These are phyloP conservation scores for Piloderma croceum DNA, from an alignment of 768 basidiomycete genomes.

Conservation along the genomic window DNA sequence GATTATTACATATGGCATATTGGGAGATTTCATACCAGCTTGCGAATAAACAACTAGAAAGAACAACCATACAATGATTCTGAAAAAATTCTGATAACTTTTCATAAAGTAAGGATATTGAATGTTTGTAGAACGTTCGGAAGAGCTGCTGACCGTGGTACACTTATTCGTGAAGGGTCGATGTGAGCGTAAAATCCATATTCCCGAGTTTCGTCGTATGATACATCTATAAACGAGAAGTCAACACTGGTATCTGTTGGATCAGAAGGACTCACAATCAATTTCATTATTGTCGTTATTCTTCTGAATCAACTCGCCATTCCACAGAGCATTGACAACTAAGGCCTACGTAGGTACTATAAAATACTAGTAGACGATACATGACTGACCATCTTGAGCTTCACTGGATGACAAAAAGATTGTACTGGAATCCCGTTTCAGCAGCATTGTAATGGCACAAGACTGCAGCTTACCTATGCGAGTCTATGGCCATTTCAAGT, in stretches of 20 bases:
- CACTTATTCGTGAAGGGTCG: slow-evolving; percentile 70
- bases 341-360: background rate
- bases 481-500: slow-evolving; percentile 88
- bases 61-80: slow-evolving; percentile 70
- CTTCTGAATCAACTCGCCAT: slow-evolving; percentile 73
- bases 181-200: slow-evolving; percentile 64
- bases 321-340: slow-evolving; percentile 84
- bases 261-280: slow-evolving; percentile 48
- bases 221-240: slow-evolving; percentile 46
- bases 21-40: slow-evolving; percentile 48
- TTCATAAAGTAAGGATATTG: background rate
- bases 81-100: slow-evolving; percentile 83
- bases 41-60: slow-evolving; percentile 79
- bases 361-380: slow-evolving; percentile 1
- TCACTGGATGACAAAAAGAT: slow-evolving; percentile 84
- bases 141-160: slow-evolving; percentile 52
- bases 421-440: slow-evolving; percentile 36
- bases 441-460: slow-evolving; percentile 9
- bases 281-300: slow-evolving; percentile 72
- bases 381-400: slow-evolving; percentile 64
- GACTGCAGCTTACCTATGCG: slow-evolving; percentile 57
- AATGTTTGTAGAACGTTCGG: background rate
- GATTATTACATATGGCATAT: background rate
- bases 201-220: slow-evolving; percentile 51
- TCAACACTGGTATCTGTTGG: slow-evolving; percentile 4